A percentile compares a stretch with the other conserved stretches of the same genome.
These are phyloP conservation scores for Aspergillus nidulans DNA, from an alignment of 495 filamentous ascomycete species.

Conservation along the genomic window DNA sequence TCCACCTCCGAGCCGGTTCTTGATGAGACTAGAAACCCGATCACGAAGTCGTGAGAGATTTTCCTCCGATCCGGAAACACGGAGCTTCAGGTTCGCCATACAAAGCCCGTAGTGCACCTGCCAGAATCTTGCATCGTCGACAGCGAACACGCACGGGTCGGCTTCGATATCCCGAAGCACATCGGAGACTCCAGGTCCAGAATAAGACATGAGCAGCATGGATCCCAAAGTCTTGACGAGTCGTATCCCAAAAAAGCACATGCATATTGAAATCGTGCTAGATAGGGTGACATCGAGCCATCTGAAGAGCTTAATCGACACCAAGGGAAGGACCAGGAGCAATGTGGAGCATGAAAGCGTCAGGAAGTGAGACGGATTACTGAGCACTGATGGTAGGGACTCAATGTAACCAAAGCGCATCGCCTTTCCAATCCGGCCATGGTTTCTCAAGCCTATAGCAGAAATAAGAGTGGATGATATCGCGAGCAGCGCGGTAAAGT, in stretches of 20 bases:
- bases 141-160: constrained; percentile 65
- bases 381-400: constrained; percentile 72
- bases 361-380: constrained; percentile 90
- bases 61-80: constrained; percentile 61
- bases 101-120: constrained; percentile 96
- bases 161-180: constrained; percentile 80
- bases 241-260: constrained; percentile 80
- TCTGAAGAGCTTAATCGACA: constrained; percentile 67
- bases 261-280: constrained; percentile 69
- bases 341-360: constrained; percentile 79
- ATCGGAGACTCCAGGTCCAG: constrained; percentile 59
- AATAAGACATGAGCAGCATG: constrained; percentile 93
- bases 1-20: constrained; percentile 79
- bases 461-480: constrained; percentile 83
- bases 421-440: constrained; percentile 83
- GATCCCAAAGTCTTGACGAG: constrained; percentile 80
- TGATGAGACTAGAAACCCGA: constrained; percentile 70
- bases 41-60: constrained; percentile 65
- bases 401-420: constrained; percentile 80
- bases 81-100: constrained; percentile 88
- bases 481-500: constrained; percentile 79
- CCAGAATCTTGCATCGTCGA: constrained; percentile 94
- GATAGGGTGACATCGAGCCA: constrained; percentile 82
- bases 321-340: constrained; percentile 77
- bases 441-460: constrained; percentile 83